Conservation (phyloP, 495 filamentous ascomycete genomes). For the Tuber aestivum region DNA sequence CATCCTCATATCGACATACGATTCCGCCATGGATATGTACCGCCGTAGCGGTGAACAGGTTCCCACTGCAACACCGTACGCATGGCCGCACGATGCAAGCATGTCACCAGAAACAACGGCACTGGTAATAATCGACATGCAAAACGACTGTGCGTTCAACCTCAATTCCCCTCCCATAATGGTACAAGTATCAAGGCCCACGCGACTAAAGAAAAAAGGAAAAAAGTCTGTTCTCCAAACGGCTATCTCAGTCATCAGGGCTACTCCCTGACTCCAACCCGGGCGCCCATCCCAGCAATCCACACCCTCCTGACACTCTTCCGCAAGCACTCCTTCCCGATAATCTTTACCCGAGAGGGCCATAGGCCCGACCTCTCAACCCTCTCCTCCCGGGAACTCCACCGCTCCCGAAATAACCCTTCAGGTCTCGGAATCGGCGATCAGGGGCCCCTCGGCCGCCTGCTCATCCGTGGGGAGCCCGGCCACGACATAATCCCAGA, state of each 20-base stretch:
- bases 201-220: conserved; percentile 23
- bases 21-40: neutral
- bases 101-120: conserved; percentile 57
- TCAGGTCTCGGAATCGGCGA: conserved; percentile 57
- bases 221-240: conserved; percentile 53
- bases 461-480: conserved; percentile 59
- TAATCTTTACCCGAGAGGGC: conserved; percentile 64
- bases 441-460: conserved; percentile 56
- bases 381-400: conserved; percentile 53
- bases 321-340: conserved; percentile 44
- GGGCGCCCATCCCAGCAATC: conserved; percentile 53
- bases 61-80: conserved; percentile 49
- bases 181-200: conserved; percentile 11
- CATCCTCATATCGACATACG: neutral
- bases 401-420: conserved; percentile 53
- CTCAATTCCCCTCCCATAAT: conserved; percentile 4
- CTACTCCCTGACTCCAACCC: conserved; percentile 53
- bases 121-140: conserved; percentile 67
- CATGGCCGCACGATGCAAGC: conserved; percentile 58
- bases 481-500: conserved; percentile 61
- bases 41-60: conserved; percentile 3
- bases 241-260: conserved; percentile 59
- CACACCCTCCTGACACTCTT: conserved; percentile 13
- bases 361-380: conserved; percentile 59
- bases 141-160: conserved; percentile 57